A percentile compares a stretch with the other conserved stretches of the same genome.
Evolutionary conservation across 306 rosid genomes (phyloP).

Genomic region (Prunus dulcis): DNA sequence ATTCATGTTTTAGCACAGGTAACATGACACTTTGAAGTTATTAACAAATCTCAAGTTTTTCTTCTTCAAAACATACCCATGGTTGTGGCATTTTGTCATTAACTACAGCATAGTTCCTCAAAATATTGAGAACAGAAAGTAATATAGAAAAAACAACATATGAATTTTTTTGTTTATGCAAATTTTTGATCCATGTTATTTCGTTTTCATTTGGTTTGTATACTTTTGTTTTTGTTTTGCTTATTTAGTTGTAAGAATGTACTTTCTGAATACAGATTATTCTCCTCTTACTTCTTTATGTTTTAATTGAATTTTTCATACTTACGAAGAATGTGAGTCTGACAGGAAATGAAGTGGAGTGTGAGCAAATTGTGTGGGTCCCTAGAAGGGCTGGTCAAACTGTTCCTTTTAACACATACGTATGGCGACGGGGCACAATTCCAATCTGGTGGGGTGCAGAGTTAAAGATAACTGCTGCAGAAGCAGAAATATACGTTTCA

Average conservation of each 20-base stretch:
- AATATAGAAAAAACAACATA: neutral
- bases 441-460: slow-evolving; percentile 99
- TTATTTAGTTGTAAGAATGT: neutral
- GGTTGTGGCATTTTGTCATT: neutral
- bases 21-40: slow-evolving; percentile 14
- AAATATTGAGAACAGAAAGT: neutral
- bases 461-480: slow-evolving; percentile 91
- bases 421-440: slow-evolving; percentile 98
- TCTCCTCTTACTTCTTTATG: slow-evolving; percentile 4
- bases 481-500: slow-evolving; percentile 96
- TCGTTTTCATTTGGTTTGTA: neutral
- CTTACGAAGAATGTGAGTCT: slow-evolving; percentile 25
- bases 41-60: slow-evolving; percentile 9
- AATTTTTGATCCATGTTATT: neutral
- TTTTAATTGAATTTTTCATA: slow-evolving; percentile 8
- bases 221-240: neutral
- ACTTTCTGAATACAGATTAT: neutral
- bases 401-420: slow-evolving; percentile 81
- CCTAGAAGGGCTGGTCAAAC: slow-evolving; percentile 82
- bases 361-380: slow-evolving; percentile 96
- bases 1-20: slow-evolving; percentile 98
- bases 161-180: neutral
- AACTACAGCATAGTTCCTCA: neutral
- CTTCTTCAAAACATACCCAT: neutral
- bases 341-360: slow-evolving; percentile 98